phyloP scores from a whole-genome alignment of 176 grass and related monocot species.

The Oryza meridionalis region DNA sequence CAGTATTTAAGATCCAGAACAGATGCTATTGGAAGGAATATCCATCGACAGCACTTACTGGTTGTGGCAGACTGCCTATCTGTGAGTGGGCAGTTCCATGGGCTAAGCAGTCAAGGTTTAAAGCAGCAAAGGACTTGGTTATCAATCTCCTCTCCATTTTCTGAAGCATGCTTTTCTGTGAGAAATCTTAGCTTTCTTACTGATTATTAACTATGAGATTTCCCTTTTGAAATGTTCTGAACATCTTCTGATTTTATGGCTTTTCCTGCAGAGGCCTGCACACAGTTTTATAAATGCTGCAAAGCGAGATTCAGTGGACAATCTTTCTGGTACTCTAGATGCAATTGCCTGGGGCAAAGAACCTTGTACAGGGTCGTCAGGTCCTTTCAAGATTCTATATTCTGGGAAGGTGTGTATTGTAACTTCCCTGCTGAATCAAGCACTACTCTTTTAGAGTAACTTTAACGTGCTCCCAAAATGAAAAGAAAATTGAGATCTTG shows the following conservation, averaged over 20 bases:
- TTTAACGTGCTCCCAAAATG: neutral
- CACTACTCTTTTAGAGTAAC: neutral
- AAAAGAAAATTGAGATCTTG: conserved; percentile 18
- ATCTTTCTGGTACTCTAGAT: conserved; percentile 76
- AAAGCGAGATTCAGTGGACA: conserved; percentile 72
- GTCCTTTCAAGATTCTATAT: conserved; percentile 75
- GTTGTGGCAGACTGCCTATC: conserved; percentile 73
- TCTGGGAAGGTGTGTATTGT: conserved; percentile 58
- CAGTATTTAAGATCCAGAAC: conserved; percentile 78
- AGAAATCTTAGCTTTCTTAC: conserved; percentile 49
- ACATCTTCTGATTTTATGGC: conserved; percentile 31
- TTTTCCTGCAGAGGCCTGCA: conserved; percentile 74
- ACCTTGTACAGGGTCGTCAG: conserved; percentile 67
- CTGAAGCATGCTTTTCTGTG: conserved; percentile 92
- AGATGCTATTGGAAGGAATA: conserved; percentile 66
- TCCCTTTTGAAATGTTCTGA: conserved; percentile 9
- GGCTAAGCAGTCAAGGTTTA: conserved; percentile 73
- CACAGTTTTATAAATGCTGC: conserved; percentile 83
- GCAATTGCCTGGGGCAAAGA: conserved; percentile 91
- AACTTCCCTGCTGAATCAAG: conserved; percentile 18
- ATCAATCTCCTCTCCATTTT: conserved; percentile 83
- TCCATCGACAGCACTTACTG: conserved; percentile 66
- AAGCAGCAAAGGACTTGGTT: conserved; percentile 62
- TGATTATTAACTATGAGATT: conserved; percentile 33
- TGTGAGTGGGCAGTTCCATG: conserved; percentile 79